Percentiles rank a stretch among this genome's conserved stretches.
Conservation (phyloP, 768 basidiomycete genomes). For the Podaxis pistillaris region DNA sequence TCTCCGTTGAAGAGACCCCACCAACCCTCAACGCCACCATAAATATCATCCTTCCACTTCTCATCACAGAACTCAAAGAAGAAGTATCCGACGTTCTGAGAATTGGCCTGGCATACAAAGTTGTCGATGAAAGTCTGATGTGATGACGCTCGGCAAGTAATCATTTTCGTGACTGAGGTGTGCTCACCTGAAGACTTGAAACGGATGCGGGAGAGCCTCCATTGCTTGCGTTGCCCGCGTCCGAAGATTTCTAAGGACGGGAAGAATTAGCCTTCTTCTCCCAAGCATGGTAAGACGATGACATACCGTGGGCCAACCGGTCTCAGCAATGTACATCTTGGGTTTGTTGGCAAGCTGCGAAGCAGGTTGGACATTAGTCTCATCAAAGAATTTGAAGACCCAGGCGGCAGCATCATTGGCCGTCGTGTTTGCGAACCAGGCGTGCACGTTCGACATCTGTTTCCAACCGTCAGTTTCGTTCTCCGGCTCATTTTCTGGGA, state of each 20-base stretch:
- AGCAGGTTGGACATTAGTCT: constrained; percentile 63
- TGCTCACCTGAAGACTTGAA: constrained; percentile 51
- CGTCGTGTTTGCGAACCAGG: constrained; percentile 85
- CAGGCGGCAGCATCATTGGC: constrained; percentile 75
- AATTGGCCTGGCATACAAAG: constrained; percentile 88
- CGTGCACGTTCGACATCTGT: constrained; percentile 88
- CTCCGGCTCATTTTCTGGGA: not conserved
- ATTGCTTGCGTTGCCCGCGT: constrained; percentile 54
- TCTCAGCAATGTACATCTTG: constrained; percentile 90
- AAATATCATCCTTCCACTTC: constrained; percentile 69
- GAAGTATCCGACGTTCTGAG: constrained; percentile 78
- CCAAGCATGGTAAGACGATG: not conserved
- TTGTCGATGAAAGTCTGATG: constrained; percentile 73
- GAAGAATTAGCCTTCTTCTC: not conserved
- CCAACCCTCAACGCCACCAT: constrained; percentile 77
- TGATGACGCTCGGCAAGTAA: not conserved
- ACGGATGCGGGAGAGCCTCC: constrained; percentile 65
- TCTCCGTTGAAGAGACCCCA: constrained; percentile 48
- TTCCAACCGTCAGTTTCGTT: constrained; percentile 1
- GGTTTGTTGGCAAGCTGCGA: constrained; percentile 65
- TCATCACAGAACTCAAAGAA: constrained; percentile 86
- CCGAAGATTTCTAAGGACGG: constrained; percentile 50
- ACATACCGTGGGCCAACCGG: constrained; percentile 72
- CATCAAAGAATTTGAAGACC: constrained; percentile 78
- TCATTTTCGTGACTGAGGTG: not conserved